Base-by-base conservation (phyloP, 2,329 filamentous ascomycete genomes). In the Didymella arachidicola region DNA sequence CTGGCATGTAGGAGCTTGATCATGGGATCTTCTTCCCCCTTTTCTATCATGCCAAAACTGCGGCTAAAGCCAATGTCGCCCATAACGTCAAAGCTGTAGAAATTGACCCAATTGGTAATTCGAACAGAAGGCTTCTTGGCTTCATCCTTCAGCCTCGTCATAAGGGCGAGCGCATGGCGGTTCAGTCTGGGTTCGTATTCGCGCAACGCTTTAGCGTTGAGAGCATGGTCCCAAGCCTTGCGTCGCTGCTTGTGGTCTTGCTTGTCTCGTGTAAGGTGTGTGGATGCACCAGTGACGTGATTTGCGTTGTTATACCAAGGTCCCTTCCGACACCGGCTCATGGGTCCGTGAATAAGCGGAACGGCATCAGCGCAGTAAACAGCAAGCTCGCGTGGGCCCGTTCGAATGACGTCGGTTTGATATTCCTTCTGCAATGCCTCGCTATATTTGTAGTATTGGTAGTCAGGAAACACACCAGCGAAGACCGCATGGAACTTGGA, bases 21-120 rank as follows among this genome's bases (percentile, higher is more conserved):
- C 18, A 71, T 50, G 4, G 61, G 36, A 25, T 69, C 68, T 50
- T 74, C 68, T 47, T 72, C 53, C 2, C 71, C 72, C 30, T 69
- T 72, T 32, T 72, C 61, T 7, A 74, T 7, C 71, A 79, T 78
- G 25, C 70, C 69, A 64, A 81, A 79, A 41, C 75, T 70, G 53
- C 78, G 76, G 19, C 72, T 79, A 53, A 80, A 79, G 10, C 73
- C 76, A 11, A 81, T 65, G 52, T 82, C 80, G 7, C 79, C 80
- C 77, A 84, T 83, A 25, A 83, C 75, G 59, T 84, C 82, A 56
- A 83, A 80, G 49, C 77, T 76, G 54, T 82, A 76, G 61, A 75
- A 81, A 48, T 78, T 73, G 19, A 72, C 54, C 74, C 73, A 76
- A 44, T 69, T 63, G 5, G 71, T 73, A 16, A 72, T 71, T 7